These are phyloP conservation scores for Venturia carpophila DNA, from an alignment of 2,329 filamentous ascomycete genomes.

Conservation along the genomic window DNA sequence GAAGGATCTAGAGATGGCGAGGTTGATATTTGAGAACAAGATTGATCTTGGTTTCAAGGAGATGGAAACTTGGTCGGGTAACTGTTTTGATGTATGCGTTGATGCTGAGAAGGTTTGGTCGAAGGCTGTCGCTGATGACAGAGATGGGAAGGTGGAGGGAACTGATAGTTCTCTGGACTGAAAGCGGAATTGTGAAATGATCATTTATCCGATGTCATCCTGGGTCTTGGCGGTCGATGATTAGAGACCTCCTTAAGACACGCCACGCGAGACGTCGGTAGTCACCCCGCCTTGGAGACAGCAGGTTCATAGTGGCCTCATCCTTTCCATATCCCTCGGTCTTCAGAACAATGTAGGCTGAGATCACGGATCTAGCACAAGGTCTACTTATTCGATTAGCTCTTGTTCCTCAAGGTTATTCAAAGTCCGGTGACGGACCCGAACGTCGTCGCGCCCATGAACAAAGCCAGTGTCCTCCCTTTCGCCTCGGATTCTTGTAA, in stretches of 20 bases:
- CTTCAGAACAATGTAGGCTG: slow-evolving; percentile 45
- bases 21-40: background rate
- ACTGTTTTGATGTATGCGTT: background rate
- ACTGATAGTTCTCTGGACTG: background rate
- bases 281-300: no score
- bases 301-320: no score
- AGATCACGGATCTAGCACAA: slow-evolving; percentile 57
- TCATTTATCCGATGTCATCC: no score
- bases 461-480: slow-evolving; percentile 54
- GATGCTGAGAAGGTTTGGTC: background rate
- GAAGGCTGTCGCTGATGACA: background rate
- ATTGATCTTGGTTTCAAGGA: background rate
- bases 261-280: no score
- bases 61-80: background rate
- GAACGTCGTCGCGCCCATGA: slow-evolving; percentile 58
- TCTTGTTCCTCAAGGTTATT: no score
- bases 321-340: no score
- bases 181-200: no score
- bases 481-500: slow-evolving; percentile 49
- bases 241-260: no score
- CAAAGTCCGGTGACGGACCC: slow-evolving; percentile 25
- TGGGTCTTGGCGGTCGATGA: no score
- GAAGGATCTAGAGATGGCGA: background rate
- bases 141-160: background rate
- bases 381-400: slow-evolving; percentile 36